Percentiles rank a stretch among this genome's conserved stretches.
Conservation (phyloP, 306 rosid species). For the Potentilla sterilis region DNA sequence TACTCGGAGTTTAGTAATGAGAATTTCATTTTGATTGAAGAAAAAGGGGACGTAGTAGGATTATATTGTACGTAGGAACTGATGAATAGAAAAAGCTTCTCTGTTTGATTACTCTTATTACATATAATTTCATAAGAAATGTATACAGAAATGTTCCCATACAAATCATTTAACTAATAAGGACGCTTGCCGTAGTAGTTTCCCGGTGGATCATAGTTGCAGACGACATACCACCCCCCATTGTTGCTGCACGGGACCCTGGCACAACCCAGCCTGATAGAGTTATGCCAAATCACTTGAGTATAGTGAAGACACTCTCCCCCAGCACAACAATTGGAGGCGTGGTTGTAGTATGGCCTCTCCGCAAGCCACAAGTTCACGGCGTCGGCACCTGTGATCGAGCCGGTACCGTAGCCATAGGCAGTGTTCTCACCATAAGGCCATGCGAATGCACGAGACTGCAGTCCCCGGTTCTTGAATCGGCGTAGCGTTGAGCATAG, state of each 20-base stretch:
- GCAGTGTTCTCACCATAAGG: slow-evolving; percentile 41
- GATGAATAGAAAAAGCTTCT: too few species aligned
- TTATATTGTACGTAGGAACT: too few species aligned
- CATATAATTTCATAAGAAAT: background rate
- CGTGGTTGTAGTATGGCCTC: slow-evolving; percentile 28
- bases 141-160: background rate
- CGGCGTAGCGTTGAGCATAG: slow-evolving; percentile 33
- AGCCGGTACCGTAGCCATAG: slow-evolving; percentile 10
- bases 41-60: too few species aligned
- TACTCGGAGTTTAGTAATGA: too few species aligned
- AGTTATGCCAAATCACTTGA: slow-evolving; percentile 47
- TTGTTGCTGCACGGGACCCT: slow-evolving; percentile 43
- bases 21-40: too few species aligned
- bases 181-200: slow-evolving; percentile 36
- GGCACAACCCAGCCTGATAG: slow-evolving; percentile 44
- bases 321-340: slow-evolving; percentile 29
- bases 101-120: background rate
- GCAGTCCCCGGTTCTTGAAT: slow-evolving; percentile 17
- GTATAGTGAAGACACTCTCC: slow-evolving; percentile 43
- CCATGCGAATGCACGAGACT: slow-evolving; percentile 23
- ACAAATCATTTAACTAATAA: slow-evolving; percentile 4
- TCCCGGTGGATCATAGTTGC: slow-evolving; percentile 51
- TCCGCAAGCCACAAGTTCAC: slow-evolving; percentile 42
- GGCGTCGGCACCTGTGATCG: slow-evolving; percentile 14
- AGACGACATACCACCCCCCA: slow-evolving; percentile 24